Evolutionary conservation across 2,329 filamentous ascomycete genomes (phyloP).

Genomic region (Neonectria coccinea): DNA sequence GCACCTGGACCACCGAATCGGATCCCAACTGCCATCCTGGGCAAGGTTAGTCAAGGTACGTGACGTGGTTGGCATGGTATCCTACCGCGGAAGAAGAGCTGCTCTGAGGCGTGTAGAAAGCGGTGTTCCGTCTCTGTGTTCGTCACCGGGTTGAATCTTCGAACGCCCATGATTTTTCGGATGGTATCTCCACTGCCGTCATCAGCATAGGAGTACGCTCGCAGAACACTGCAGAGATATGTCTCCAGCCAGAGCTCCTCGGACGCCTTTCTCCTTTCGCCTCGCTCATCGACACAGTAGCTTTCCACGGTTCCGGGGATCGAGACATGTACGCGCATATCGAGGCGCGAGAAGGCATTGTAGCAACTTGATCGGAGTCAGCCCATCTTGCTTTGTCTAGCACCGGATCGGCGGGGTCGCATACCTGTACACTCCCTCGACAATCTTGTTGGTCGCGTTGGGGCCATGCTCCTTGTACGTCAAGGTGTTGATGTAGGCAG

Average conservation of each 20-base stretch:
- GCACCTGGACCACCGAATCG: constrained; percentile 96
- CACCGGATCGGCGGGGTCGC: constrained; percentile 35
- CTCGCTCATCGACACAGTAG: constrained; percentile 96
- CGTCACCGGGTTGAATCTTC: constrained; percentile 96
- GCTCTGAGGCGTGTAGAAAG: constrained; percentile 93
- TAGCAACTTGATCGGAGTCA: constrained; percentile 73
- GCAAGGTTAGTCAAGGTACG: constrained; percentile 31
- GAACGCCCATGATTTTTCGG: constrained; percentile 96
- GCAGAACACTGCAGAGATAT: constrained; percentile 92
- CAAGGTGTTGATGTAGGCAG: constrained; percentile 97
- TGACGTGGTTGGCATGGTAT: constrained; percentile 11
- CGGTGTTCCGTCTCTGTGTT: constrained; percentile 98
- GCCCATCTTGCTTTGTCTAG: constrained; percentile 47
- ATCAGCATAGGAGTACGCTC: constrained; percentile 96
- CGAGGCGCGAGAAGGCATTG: constrained; percentile 97
- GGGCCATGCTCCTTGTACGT: constrained; percentile 90
- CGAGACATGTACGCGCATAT: constrained; percentile 98
- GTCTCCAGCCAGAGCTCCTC: constrained; percentile 98
- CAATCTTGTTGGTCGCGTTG: constrained; percentile 79
- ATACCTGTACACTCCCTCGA: constrained; percentile 94
- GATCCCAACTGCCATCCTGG: constrained; percentile 94
- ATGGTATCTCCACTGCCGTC: constrained; percentile 94
- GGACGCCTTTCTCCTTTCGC: constrained; percentile 91
- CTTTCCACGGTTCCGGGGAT: constrained; percentile 97
- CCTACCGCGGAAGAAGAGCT: constrained; percentile 90